Evolutionary conservation across 495 filamentous ascomycete genomes (phyloP), one percentile per base, ranked within the genome.

Genomic region (Daldinia childiae): DNA sequence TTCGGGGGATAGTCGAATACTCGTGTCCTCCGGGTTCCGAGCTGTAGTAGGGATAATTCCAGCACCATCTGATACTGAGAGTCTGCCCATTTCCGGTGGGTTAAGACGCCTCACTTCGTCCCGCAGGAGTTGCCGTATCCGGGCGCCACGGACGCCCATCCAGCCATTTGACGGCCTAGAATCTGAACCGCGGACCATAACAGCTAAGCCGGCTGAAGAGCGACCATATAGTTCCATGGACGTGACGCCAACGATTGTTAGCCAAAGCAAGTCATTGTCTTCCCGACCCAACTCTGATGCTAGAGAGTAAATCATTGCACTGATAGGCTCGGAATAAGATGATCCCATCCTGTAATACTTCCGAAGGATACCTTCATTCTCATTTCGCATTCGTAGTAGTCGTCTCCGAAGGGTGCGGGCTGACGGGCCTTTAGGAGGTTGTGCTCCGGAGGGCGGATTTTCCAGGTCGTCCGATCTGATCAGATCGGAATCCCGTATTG

Each of bases 101-200:
- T 98, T 98, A 15, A 99, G 83, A 73, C 95, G 92, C 12, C 94
- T 91, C 2, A 98, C 95, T 86, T 99, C 95, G 76, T 99, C 95
- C 62, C 95, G 87, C 54, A 98, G 78, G 11, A 95, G 88, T 65
- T 93, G 89, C 34, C 93, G 90, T 80, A 97, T 91, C 51, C 91
- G 90, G 61, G 93, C 93, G 69, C 93, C 92, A 54, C 94, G 89
- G 71, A 92, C 86, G 41, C 91, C 92, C 69, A 92, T 88, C 93
- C 92, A 97, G 59, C 93, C 92, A 6, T 80, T 80, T 17, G 77
- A 76, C 15, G 79, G 80, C 15, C 88, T 89, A 4, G 87, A 85
- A 43, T 88, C 87, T 4, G 77, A 76, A 26, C 76, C 75, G 52
- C 82, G 86, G 60, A 86, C 90, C 6, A 90, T 86, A n/a, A 94